Conservation (phyloP, 73 alveolate species). For the Symbiodinium pilosum region DNA sequence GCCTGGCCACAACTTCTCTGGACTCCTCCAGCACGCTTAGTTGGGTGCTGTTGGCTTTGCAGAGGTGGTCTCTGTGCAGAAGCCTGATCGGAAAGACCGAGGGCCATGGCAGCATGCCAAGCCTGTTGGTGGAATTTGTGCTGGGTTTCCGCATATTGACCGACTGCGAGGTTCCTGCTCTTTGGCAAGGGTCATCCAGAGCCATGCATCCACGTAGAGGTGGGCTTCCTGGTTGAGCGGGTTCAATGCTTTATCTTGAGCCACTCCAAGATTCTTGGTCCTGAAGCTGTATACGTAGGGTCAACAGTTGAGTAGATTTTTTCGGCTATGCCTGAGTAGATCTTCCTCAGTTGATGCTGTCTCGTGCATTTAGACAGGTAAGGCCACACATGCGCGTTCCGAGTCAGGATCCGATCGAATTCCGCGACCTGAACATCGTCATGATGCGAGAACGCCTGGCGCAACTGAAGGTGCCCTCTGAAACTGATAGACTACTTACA, state of each 20-base stretch:
- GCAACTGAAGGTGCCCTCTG: slow-evolving; percentile 13
- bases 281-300: too few species aligned
- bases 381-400: too few species aligned
- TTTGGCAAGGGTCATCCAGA: slow-evolving; percentile 69
- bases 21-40: not conserved
- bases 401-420: slow-evolving; percentile 67
- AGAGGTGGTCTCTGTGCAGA: slow-evolving; percentile 10
- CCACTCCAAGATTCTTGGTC: too few species aligned
- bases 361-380: too few species aligned
- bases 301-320: too few species aligned
- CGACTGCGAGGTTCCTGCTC: slow-evolving; percentile 28
- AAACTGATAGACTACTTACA: too few species aligned
- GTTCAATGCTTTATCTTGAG: too few species aligned
- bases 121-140: not conserved
- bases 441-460: slow-evolving; percentile 86
- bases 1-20: not conserved
- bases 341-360: too few species aligned
- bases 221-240: not conserved
- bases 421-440: slow-evolving; percentile 81
- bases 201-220: slow-evolving; percentile 79
- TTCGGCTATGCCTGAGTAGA: too few species aligned
- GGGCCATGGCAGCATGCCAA: slow-evolving; percentile 5
- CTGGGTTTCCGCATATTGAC: not conserved
- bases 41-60: not conserved
- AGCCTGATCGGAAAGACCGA: slow-evolving; percentile 15